phyloP scores from a whole-genome alignment of 208 protist genomes.

The Plasmodiophora brassicae region DNA sequence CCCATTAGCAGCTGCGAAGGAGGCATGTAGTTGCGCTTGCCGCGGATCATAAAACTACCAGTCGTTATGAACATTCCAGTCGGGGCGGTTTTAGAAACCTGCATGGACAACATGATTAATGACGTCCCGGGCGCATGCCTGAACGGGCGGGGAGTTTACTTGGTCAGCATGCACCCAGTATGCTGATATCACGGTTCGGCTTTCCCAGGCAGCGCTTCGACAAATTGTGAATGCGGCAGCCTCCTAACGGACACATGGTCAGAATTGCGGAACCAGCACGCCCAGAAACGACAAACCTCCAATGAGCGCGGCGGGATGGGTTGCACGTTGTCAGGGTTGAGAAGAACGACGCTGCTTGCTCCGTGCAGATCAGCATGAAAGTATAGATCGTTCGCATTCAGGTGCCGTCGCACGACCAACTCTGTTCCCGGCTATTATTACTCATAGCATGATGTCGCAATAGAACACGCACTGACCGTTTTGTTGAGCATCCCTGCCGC shows the following conservation, averaged over 20 bases:
- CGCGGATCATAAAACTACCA: not conserved
- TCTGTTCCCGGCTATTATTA: not conserved
- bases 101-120: not conserved
- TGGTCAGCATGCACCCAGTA: constrained; percentile 22
- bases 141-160: too few relatives aligned
- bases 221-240: not conserved
- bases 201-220: not conserved
- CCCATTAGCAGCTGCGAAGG: not conserved
- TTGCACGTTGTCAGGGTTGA: not conserved
- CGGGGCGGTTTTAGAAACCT: constrained; percentile 25
- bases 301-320: not conserved
- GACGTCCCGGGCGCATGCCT: too few relatives aligned
- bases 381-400: not conserved
- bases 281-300: not conserved
- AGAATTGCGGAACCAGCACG: not conserved
- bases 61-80: not conserved
- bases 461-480: not conserved
- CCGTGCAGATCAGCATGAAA: constrained; percentile 24
- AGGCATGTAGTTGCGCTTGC: constrained; percentile 18
- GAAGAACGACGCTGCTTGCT: not conserved
- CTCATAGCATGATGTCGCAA: not conserved
- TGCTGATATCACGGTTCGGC: not conserved
- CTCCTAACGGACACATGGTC: not conserved
- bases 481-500: not conserved
- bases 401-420: not conserved